Evolutionary conservation across 2,329 filamentous ascomycete genomes (phyloP), one percentile per base, ranked within the genome.

Genomic region (Talaromyces islandicus): DNA sequence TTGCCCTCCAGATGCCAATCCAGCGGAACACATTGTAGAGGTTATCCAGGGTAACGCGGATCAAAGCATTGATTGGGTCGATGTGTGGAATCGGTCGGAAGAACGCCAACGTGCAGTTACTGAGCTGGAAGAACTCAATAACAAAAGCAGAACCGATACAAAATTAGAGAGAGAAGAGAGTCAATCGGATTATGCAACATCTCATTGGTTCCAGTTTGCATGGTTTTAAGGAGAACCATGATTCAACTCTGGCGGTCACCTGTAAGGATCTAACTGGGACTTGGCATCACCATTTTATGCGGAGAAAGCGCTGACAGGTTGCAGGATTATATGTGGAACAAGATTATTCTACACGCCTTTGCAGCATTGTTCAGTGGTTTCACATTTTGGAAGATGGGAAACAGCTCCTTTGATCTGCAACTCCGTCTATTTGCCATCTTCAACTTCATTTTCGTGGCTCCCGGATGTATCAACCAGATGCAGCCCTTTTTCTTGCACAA

Each of bases 401-500:
- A 81, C 56, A 78, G 75, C 0, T 75, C 83, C 0, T 74, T 70
- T 12, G 81, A 82, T 35, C 66, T 85, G 19, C 83, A 85, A 67
- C 71, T 83, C 30, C 78, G 80, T 43, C 72, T 87, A 1, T 86
- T 86, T 65, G 82, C 83, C 10, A 75, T 86, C 54, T 86, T 87
- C 75, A 84, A 85, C 67, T 86, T 86, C 70, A 83, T 85, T 61
- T 86, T 86, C 63, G 82, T 87, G 48, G 81, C 83, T 0, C 83
- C 83, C 0, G 82, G 83, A 59, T 80, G 84, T 54, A 77, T 86
- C 64, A 80, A 81, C 25, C 83, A 86, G 67, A 77, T 85, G 43
- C 83, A 85, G 68, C 83, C 83, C 0, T 76, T 85, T 30, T 86
- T 86, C 67, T 75, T 85, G 64, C 76, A 81, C 32, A 79, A 80